Evolutionary conservation across 2,329 filamentous ascomycete genomes (phyloP).

Genomic region (Ceratocystis destructans): DNA sequence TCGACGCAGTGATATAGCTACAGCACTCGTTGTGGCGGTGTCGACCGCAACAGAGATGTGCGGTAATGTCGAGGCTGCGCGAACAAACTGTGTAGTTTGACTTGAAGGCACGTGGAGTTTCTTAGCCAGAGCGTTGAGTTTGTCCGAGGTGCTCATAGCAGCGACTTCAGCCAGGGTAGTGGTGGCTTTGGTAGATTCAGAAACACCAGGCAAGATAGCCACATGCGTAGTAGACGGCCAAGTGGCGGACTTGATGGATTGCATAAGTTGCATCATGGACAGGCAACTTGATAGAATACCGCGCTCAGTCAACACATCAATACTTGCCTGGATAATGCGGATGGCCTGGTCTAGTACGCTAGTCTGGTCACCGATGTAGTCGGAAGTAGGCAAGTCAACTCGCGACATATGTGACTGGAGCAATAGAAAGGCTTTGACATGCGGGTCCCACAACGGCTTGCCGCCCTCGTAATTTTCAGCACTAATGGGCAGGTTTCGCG

Average conservation of each 20-base stretch:
- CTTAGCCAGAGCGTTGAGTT: constrained; percentile 31
- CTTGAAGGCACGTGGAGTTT: constrained; percentile 37
- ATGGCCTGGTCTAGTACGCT: constrained; percentile 89
- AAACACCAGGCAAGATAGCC: constrained; percentile 64
- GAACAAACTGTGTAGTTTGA: constrained; percentile 37
- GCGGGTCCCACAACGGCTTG: constrained; percentile 94
- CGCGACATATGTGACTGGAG: constrained; percentile 92
- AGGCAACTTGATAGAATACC: constrained; percentile 63
- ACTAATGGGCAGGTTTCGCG: constrained; percentile 58
- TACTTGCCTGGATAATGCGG: constrained; percentile 88
- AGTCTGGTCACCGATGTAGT: constrained; percentile 91
- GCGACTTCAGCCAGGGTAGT: constrained; percentile 32
- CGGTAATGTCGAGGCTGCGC: constrained; percentile 54
- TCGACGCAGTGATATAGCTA: constrained; percentile 52
- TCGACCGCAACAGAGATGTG: constrained; percentile 48
- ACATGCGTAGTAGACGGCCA: constrained; percentile 77
- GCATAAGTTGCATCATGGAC: constrained; percentile 72
- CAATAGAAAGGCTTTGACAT: constrained; percentile 89
- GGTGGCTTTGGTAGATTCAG: constrained; percentile 30
- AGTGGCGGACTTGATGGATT: constrained; percentile 81
- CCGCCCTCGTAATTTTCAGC: constrained; percentile 41
- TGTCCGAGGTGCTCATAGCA: constrained; percentile 22
- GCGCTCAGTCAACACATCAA: constrained; percentile 88
- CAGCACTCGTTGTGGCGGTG: constrained; percentile 26
- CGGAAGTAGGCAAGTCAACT: constrained; percentile 81